Evolutionary conservation across 768 basidiomycete genomes (phyloP), one percentile per base, ranked within the genome.

Genomic region (Stropharia rugosoannulata): DNA sequence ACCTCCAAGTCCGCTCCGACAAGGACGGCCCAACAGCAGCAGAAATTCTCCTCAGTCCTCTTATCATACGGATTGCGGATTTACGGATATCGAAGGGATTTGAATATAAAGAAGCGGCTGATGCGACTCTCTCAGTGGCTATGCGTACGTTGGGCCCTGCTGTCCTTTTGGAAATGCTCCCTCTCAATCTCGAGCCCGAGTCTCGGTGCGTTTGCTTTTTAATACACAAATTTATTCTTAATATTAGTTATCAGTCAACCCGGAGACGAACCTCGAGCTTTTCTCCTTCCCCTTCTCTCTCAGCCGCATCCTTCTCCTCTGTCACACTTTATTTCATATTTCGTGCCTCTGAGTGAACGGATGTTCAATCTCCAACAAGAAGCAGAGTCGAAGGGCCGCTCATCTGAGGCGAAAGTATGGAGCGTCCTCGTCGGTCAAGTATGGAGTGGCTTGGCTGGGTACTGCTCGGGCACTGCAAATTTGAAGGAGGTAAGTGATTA

Each of bases 381-480:
- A 13, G 90, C 93, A 0, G 90, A 91, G 59, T 74, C 78, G 6
- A 87, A 87, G 52, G 84, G 82, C 11, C 83, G 86, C 37, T 81
- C 80, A 49, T 86, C 90, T 0, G 95, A 98, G 70, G 90, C 89
- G 12, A 99, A 98, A 71, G 87, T 98, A 37, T 99, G 94, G 93
- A 90, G 85, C 60, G 94, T 96, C 10, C 80, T 98, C 43, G 86
- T 98, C 19, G 86, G 88, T 9, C 97, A 99, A 70, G 84, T 96
- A 16, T 99, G 97, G 97, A 78, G 84, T 22, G 92, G 95, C 22
- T 80, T 98, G 39, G 84, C 85, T 5, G 94, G 95, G 1, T 99
- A 98, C 73, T 96, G 94, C 69, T 85, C 87, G 67, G 85, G 85
- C 22, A 80, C 90, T 11, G 64, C 77, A n/a, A 91, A 98, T 69